Evolutionary conservation across 116 monocot species (phyloP).

Genomic region (Trichopus zeylanicus): DNA sequence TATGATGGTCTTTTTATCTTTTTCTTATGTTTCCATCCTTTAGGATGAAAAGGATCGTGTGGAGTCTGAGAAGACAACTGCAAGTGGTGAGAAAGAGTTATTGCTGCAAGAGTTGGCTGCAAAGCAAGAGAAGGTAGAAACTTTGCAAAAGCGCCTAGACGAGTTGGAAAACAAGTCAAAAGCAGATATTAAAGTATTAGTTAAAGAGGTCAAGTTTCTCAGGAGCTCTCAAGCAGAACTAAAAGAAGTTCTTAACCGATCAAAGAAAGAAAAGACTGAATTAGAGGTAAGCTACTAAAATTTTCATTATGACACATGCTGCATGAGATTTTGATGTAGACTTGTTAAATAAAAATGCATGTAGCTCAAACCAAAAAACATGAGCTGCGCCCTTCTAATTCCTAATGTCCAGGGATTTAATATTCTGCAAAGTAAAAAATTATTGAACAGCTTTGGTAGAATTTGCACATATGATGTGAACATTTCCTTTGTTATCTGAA

Average conservation of each 20-base stretch:
- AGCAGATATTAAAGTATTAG: slow-evolving; percentile 85
- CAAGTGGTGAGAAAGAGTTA: slow-evolving; percentile 47
- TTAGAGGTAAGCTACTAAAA: slow-evolving; percentile 48
- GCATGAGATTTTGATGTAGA: not conserved
- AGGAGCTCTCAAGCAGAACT: slow-evolving; percentile 83
- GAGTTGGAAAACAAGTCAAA: slow-evolving; percentile 82
- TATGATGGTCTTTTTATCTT: slow-evolving; percentile 4
- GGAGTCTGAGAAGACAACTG: slow-evolving; percentile 48
- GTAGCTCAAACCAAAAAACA: too few species aligned
- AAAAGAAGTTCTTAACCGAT: slow-evolving; percentile 53
- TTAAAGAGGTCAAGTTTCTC: slow-evolving; percentile 86
- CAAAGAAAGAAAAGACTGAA: slow-evolving; percentile 67
- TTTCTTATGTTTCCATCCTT: slow-evolving; percentile 7
- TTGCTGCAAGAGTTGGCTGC: slow-evolving; percentile 51
- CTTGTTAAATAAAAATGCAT: too few species aligned
- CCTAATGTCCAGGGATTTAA: too few species aligned
- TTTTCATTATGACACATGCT: not conserved
- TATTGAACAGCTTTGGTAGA: too few species aligned
- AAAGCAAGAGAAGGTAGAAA: slow-evolving; percentile 46
- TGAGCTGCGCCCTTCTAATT: too few species aligned
- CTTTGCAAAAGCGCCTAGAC: slow-evolving; percentile 48
- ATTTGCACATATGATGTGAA: too few species aligned
- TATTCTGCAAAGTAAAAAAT: too few species aligned
- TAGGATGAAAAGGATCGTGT: slow-evolving; percentile 61
- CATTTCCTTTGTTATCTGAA: too few species aligned